These are phyloP conservation scores for Microstroma glucosiphilum DNA, from an alignment of 1,284 basidiomycete species.

Conservation along the genomic window DNA sequence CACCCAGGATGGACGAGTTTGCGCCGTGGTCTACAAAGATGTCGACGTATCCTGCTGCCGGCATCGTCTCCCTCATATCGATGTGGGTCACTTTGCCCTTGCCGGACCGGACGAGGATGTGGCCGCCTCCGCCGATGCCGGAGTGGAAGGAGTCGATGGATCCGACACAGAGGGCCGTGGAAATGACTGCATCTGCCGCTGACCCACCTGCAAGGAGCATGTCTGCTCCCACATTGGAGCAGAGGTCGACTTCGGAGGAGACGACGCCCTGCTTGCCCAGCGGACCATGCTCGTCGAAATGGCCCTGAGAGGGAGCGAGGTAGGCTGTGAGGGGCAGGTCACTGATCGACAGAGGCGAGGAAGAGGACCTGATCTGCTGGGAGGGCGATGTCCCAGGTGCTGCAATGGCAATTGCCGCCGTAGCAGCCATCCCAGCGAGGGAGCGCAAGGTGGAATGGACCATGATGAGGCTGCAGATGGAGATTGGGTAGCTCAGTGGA, in stretches of 20 bases:
- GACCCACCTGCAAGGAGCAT: constrained; percentile 51
- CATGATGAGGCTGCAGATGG: not conserved
- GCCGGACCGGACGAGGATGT: constrained; percentile 32
- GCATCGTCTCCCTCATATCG: constrained; percentile 54
- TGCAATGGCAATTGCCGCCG: too few relatives aligned
- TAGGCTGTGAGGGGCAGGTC: constrained; percentile 10
- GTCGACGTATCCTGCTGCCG: constrained; percentile 49
- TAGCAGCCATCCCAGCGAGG: too few relatives aligned
- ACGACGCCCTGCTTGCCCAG: constrained; percentile 39
- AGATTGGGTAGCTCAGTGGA: not conserved
- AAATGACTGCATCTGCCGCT: constrained; percentile 52
- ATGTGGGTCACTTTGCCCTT: constrained; percentile 46
- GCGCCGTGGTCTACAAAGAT: constrained; percentile 39
- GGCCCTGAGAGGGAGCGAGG: constrained; percentile 36
- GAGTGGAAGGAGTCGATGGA: constrained; percentile 52
- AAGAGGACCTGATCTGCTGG: too few relatives aligned
- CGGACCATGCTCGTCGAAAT: constrained; percentile 21
- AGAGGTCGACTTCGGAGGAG: constrained; percentile 49
- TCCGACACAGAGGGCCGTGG: constrained; percentile 52
- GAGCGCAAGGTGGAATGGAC: too few relatives aligned
- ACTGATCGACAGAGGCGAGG: too few relatives aligned
- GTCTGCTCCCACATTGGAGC: constrained; percentile 52
- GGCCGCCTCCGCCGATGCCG: constrained; percentile 52
- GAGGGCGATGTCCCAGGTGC: too few relatives aligned
- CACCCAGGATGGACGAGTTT: constrained; percentile 27